Evolutionary conservation across 2,329 filamentous ascomycete genomes (phyloP).

Genomic region (Metarhizium robertsii): DNA sequence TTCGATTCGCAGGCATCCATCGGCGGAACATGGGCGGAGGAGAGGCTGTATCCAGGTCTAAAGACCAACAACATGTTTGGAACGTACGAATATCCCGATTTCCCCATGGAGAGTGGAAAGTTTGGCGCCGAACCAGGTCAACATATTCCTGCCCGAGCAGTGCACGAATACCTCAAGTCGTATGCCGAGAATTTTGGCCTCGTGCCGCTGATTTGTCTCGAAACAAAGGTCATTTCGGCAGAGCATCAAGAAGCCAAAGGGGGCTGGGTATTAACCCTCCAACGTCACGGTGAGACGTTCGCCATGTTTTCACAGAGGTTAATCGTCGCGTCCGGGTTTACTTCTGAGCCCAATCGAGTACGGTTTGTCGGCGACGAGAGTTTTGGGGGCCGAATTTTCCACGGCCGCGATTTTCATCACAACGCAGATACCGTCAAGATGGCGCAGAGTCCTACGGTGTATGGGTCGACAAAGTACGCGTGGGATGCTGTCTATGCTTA

Average conservation of each 20-base stretch:
- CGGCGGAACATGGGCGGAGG: constrained; percentile 62
- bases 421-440: constrained; percentile 30
- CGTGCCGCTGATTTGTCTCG: constrained; percentile 27
- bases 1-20: constrained; percentile 47
- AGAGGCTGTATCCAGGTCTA: constrained; percentile 58
- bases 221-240: constrained; percentile 29
- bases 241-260: constrained; percentile 30
- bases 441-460: constrained; percentile 39
- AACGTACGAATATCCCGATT: constrained; percentile 65
- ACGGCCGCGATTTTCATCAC: constrained; percentile 35
- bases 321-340: constrained; percentile 46
- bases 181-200: constrained; percentile 36
- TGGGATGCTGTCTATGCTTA: constrained; percentile 58
- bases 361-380: constrained; percentile 34
- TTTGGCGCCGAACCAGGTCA: constrained; percentile 37
- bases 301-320: constrained; percentile 35
- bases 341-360: constrained; percentile 37
- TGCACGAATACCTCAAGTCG: constrained; percentile 37
- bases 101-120: constrained; percentile 52
- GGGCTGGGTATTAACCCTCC: constrained; percentile 33
- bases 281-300: constrained; percentile 9
- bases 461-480: constrained; percentile 56
- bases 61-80: constrained; percentile 68
- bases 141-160: constrained; percentile 36
- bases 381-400: constrained; percentile 39